Evolutionary conservation across 768 basidiomycete species (phyloP).

Genomic region (Boletales sp.): DNA sequence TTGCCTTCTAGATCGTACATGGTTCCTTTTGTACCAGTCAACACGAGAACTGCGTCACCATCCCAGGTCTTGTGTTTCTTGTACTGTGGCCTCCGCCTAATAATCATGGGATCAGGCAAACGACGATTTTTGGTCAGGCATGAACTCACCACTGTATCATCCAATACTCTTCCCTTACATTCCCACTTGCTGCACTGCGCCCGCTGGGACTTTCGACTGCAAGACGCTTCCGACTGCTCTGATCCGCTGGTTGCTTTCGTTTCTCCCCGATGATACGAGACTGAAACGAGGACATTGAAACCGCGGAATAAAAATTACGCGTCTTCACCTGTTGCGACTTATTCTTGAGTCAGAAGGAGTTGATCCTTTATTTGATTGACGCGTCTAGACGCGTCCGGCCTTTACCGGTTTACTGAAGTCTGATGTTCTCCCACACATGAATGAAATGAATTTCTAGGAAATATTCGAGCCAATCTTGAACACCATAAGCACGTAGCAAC

Average conservation of each 20-base stretch:
- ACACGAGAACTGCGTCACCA: slow-evolving; percentile 67
- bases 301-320: neutral
- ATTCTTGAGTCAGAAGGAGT: neutral
- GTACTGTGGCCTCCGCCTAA: slow-evolving; percentile 63
- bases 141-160: slow-evolving; percentile 69
- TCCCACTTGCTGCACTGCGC: slow-evolving; percentile 6
- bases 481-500: no score
- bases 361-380: slow-evolving; percentile 2
- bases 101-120: neutral
- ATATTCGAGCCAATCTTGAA: no score
- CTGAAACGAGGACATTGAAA: slow-evolving; percentile 19
- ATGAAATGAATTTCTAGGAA: no score
- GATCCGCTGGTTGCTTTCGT: slow-evolving; percentile 25
- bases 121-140: neutral
- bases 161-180: slow-evolving; percentile 49
- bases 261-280: slow-evolving; percentile 25
- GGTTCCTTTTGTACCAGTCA: slow-evolving; percentile 42
- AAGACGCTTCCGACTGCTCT: slow-evolving; percentile 24
- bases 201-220: slow-evolving; percentile 22
- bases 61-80: slow-evolving; percentile 94
- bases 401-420: neutral
- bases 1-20: slow-evolving; percentile 64
- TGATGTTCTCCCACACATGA: no score
- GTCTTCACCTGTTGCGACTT: neutral
- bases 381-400: slow-evolving; percentile 17